A percentile compares a stretch with the other conserved stretches of the same genome.
Evolutionary conservation across 371 early-diverging fungal genomes (phyloP).

Genomic region (Mortierella sp.): DNA sequence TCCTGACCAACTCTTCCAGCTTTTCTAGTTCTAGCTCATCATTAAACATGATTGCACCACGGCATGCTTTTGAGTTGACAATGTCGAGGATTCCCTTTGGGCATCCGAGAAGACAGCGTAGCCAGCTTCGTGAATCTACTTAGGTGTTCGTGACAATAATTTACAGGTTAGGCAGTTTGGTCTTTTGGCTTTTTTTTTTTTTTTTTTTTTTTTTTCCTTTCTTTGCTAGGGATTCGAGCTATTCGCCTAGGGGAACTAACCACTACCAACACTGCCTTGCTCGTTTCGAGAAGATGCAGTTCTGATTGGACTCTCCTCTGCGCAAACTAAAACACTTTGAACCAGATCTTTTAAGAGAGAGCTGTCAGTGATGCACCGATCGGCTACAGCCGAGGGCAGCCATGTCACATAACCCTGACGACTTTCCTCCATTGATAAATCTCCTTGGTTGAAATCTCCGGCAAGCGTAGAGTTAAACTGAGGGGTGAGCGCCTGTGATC

Average conservation of each 20-base stretch:
- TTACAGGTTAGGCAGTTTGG: too few relatives aligned
- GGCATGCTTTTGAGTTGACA: slow-evolving; percentile 80
- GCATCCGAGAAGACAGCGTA: slow-evolving; percentile 56
- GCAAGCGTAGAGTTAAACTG: too few relatives aligned
- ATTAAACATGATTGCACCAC: slow-evolving; percentile 86
- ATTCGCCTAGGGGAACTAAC: too few relatives aligned
- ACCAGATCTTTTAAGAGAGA: slow-evolving; percentile 64
- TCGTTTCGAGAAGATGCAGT: too few relatives aligned
- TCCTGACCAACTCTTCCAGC: slow-evolving; percentile 63
- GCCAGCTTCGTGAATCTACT: slow-evolving; percentile 32
- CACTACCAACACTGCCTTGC: too few relatives aligned
- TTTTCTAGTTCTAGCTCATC: slow-evolving; percentile 60
- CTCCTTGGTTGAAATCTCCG: not conserved
- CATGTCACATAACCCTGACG: slow-evolving; percentile 46
- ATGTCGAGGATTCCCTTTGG: slow-evolving; percentile 75
- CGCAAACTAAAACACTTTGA: slow-evolving; percentile 26
- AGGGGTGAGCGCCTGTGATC: too few relatives aligned
- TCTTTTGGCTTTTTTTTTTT: too few relatives aligned
- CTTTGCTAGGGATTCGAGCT: too few relatives aligned
- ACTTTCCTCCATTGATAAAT: slow-evolving; percentile 11
- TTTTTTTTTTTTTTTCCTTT: too few relatives aligned
- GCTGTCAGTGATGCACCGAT: slow-evolving; percentile 66
- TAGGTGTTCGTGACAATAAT: too few relatives aligned
- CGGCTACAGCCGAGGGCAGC: slow-evolving; percentile 69
- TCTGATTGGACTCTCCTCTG: slow-evolving; percentile 17